A percentile compares a stretch with the other conserved stretches of the same genome.
Conservation (phyloP, 345 rosid species). For the Eucalyptus melliodora region DNA sequence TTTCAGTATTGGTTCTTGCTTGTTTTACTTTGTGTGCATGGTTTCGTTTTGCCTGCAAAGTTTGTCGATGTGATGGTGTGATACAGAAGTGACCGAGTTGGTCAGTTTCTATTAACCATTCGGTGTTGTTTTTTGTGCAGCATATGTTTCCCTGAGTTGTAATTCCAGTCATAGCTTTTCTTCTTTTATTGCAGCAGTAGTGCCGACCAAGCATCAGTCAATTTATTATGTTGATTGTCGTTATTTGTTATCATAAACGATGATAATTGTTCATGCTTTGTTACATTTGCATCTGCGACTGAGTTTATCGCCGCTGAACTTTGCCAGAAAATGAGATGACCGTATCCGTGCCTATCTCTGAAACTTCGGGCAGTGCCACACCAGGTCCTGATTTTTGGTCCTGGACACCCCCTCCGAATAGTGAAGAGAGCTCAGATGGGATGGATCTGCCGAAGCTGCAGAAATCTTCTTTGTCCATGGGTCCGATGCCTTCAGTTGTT, state of each 20-base stretch:
- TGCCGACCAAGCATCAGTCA: background rate
- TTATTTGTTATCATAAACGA: background rate
- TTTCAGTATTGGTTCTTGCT: background rate
- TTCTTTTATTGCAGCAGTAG: background rate
- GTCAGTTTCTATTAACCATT: background rate
- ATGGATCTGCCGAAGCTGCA: conserved; percentile 6
- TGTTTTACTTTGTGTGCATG: background rate
- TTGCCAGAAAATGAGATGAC: conserved; percentile 22
- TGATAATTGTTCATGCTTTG: background rate
- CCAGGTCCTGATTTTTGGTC: conserved; percentile 99
- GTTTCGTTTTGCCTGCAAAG: background rate
- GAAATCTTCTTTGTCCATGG: conserved; percentile 15
- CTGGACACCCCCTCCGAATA: conserved; percentile 59
- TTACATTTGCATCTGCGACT: background rate
- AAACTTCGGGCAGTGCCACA: conserved; percentile 28
- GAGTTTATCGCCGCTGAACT: background rate
- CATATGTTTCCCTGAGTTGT: background rate
- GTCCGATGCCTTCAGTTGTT: conserved; percentile 19
- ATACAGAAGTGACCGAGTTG: rapidly evolving
- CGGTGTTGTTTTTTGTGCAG: background rate
- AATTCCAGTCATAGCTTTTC: background rate
- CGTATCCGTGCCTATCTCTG: conserved; percentile 23
- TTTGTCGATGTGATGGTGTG: background rate
- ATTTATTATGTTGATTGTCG: rapidly evolving
- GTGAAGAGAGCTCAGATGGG: conserved; percentile 2